Conservation (phyloP, 2,329 filamentous ascomycete species). For the Lachnellula willkommii region DNA sequence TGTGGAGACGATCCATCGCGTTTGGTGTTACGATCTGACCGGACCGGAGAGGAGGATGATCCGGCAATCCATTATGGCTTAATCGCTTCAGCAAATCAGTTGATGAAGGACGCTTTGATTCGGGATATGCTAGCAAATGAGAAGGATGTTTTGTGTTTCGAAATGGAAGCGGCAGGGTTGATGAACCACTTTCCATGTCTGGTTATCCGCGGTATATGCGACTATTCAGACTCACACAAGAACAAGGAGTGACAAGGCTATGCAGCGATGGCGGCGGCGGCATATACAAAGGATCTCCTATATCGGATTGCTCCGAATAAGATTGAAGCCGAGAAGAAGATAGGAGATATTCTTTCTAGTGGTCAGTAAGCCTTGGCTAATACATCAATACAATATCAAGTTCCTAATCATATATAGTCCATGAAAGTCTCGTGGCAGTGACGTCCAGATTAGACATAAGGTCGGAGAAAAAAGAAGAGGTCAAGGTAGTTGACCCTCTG, state of each 20-base stretch:
- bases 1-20: conserved; percentile 21
- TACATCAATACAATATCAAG: too few relatives aligned
- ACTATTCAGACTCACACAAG: conserved; percentile 32
- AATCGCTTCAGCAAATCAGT: conserved; percentile 32
- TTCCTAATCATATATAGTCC: too few relatives aligned
- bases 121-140: conserved; percentile 13
- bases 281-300: conserved; percentile 25
- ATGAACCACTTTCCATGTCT: conserved; percentile 30
- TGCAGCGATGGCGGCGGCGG: conserved; percentile 17
- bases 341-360: too few relatives aligned
- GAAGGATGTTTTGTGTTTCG: conserved; percentile 30
- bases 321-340: too few relatives aligned
- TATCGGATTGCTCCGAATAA: too few relatives aligned
- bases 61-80: conserved; percentile 33
- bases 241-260: conserved; percentile 20
- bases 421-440: too few relatives aligned
- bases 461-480: not conserved
- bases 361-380: too few relatives aligned
- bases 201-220: conserved; percentile 33
- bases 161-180: conserved; percentile 32
- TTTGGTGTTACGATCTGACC: conserved; percentile 15
- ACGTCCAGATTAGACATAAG: too few relatives aligned
- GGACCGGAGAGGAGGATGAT: conserved; percentile 15
- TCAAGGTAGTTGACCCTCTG: not conserved
- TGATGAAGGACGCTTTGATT: conserved; percentile 16